A percentile compares a stretch with the other conserved stretches of the same genome.
Evolutionary conservation across 2,329 filamentous ascomycete species (phyloP).

Genomic region (Aspergillus intermedius): DNA sequence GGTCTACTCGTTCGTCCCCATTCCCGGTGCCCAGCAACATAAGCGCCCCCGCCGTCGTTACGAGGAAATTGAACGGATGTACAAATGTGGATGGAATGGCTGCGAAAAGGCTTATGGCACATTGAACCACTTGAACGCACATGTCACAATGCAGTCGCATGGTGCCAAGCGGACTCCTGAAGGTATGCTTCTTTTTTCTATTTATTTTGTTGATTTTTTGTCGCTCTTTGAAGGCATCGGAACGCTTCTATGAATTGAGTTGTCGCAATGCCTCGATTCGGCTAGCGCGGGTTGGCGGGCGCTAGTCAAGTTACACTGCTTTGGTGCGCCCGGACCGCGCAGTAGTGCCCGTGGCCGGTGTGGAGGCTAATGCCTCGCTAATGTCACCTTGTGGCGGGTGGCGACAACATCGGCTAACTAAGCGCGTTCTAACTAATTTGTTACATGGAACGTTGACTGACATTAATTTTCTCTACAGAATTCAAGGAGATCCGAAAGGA

Average conservation of each 20-base stretch:
- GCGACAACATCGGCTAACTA: constrained; percentile 2
- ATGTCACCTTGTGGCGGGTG: not conserved
- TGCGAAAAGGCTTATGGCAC: constrained; percentile 99
- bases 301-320: constrained; percentile 44
- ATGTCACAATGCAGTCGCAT: constrained; percentile 98
- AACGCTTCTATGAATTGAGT: constrained; percentile 3
- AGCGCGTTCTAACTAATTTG: constrained; percentile 1
- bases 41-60: constrained; percentile 90
- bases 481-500: constrained; percentile 99
- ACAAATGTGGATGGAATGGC: constrained; percentile 97
- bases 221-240: constrained; percentile 1
- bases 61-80: constrained; percentile 99
- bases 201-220: constrained; percentile 1
- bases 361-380: constrained; percentile 36
- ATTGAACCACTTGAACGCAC: constrained; percentile 92
- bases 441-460: not conserved
- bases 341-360: constrained; percentile 46
- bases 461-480: constrained; percentile 49
- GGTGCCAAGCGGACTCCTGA: constrained; percentile 91
- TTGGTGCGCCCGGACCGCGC: constrained; percentile 47
- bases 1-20: constrained; percentile 97
- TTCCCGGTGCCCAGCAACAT: constrained; percentile 93
- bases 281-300: constrained; percentile 33
- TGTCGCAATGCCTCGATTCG: constrained; percentile 33
- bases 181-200: constrained; percentile 56